A percentile compares a stretch with the other conserved stretches of the same genome.
Evolutionary conservation across 306 rosid genomes (phyloP).

Genomic region (Astragalus glycyphyllos): DNA sequence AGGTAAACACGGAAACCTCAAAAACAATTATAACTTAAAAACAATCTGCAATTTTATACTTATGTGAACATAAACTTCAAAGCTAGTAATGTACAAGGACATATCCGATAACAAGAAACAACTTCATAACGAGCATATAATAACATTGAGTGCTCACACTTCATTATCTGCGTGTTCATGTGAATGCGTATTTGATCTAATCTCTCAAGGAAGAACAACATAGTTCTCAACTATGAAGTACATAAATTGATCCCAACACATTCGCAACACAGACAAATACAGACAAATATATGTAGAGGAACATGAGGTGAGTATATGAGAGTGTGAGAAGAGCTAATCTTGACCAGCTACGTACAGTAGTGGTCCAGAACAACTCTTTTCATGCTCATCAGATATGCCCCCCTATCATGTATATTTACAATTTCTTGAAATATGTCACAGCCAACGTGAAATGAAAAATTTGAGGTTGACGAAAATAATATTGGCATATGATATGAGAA

Average conservation of each 20-base stretch:
- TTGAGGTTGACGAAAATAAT: constrained; percentile 6
- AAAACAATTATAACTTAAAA: constrained; percentile 12
- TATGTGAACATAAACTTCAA: constrained; percentile 16
- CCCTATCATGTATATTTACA: not conserved
- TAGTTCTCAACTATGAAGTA: constrained; percentile 27
- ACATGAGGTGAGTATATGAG: not conserved
- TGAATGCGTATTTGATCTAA: constrained; percentile 26
- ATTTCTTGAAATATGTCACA: not conserved
- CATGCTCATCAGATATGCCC: not conserved
- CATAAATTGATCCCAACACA: not conserved
- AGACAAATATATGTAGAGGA: not conserved
- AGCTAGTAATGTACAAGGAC: constrained; percentile 33
- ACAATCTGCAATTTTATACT: constrained; percentile 38
- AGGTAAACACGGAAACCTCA: constrained; percentile 44
- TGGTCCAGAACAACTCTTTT: not conserved
- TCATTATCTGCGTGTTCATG: not conserved
- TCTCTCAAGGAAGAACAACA: constrained; percentile 20
- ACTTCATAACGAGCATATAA: constrained; percentile 25
- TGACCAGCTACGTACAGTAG: not conserved
- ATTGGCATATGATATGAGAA: not conserved
- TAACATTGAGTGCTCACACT: constrained; percentile 5
- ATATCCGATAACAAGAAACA: constrained; percentile 14
- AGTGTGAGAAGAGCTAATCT: not conserved
- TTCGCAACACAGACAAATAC: not conserved
- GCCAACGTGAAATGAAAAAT: constrained; percentile 7